Conservation (phyloP, 2,329 filamentous ascomycete genomes). For the Aurifilum marmelostoma region DNA sequence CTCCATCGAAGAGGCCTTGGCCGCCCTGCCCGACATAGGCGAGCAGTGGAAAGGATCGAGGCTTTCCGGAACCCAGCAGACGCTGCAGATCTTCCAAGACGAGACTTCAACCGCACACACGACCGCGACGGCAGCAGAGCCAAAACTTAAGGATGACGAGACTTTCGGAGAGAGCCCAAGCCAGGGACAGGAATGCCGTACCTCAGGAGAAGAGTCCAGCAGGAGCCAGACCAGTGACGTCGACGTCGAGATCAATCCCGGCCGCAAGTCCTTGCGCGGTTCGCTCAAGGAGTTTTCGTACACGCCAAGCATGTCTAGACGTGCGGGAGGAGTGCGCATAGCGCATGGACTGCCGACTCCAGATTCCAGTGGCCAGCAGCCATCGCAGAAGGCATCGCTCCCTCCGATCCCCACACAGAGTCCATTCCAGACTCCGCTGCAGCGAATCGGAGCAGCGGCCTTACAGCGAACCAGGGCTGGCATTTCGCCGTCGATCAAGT, state of each 20-base stretch:
- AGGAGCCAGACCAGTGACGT: background rate
- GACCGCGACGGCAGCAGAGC: background rate
- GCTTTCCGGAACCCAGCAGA: slow-evolving; percentile 42
- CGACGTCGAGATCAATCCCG: slow-evolving; percentile 2
- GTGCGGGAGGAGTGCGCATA: slow-evolving; percentile 35
- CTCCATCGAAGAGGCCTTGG: slow-evolving; percentile 58
- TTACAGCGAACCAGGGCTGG: slow-evolving; percentile 38
- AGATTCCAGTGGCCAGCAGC: slow-evolving; percentile 36
- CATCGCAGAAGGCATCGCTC: slow-evolving; percentile 24
- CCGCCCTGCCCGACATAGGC: slow-evolving; percentile 55
- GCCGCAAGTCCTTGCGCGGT: slow-evolving; percentile 33
- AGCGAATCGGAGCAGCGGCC: slow-evolving; percentile 55
- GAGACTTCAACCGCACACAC: slow-evolving; percentile 21
- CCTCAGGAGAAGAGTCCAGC: background rate
- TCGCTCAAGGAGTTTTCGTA: slow-evolving; percentile 36
- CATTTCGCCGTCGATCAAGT: slow-evolving; percentile 34
- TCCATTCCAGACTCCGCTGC: slow-evolving; percentile 50
- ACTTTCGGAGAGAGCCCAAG: slow-evolving; percentile 24
- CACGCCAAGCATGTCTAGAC: slow-evolving; percentile 29
- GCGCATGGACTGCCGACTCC: slow-evolving; percentile 47
- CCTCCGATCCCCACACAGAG: slow-evolving; percentile 23
- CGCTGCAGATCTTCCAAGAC: slow-evolving; percentile 52
- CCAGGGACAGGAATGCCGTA: slow-evolving; percentile 31
- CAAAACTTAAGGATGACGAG: slow-evolving; percentile 17
- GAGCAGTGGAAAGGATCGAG: slow-evolving; percentile 48